Evolutionary conservation across 768 basidiomycete genomes (phyloP), one percentile per base, ranked within the genome.

Genomic region (Leucosporidium yakuticum): DNA sequence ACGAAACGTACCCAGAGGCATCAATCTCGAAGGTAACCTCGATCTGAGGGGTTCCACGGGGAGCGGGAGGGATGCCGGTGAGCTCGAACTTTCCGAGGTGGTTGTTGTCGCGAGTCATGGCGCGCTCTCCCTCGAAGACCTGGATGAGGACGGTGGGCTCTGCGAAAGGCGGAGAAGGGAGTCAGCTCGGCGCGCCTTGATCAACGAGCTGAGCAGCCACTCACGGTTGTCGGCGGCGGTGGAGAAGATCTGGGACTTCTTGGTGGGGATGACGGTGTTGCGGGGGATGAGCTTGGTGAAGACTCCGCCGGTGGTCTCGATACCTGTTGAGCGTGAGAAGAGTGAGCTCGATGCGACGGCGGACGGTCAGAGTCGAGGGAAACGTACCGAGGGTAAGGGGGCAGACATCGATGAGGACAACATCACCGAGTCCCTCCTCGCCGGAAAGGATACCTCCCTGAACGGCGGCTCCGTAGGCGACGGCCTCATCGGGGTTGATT

Each of bases 401-500:
- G 82, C 88, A 89, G 78, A 98, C 91, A 80, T 99, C 95, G 76
- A 99, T 90, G 65, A 99, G 88, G 69, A 97, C 88, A 70, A 97
- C 84, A 73, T 92, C 94, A 69, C 85, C 86, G 64, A 90, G 90
- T 70, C 88, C 89, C 78, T 90, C 88, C 76, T 91, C 92, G 70
- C 95, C 95, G 58, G 93, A 89, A 73, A 99, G 89, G 76, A 99
- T 95, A 82, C 91, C 95, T 80, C 91, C 95, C 81, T 99, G 95
- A 73, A 98, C 91, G 63, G 95, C 95, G 71, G 95, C 95, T 84
- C 95, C 95, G 76, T 96, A 97, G 56, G 95, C 93, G 74, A 99
- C 95, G 70, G 95, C 95, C 83, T 99, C 95, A 79, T 99, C 95
- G 62, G 94, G 93, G 85, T 99, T 97, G 83, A 97, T 99, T 73